phyloP scores from a whole-genome alignment of 805 yeast genomes.

The Cyberlindnera xishuangbannaensis region DNA sequence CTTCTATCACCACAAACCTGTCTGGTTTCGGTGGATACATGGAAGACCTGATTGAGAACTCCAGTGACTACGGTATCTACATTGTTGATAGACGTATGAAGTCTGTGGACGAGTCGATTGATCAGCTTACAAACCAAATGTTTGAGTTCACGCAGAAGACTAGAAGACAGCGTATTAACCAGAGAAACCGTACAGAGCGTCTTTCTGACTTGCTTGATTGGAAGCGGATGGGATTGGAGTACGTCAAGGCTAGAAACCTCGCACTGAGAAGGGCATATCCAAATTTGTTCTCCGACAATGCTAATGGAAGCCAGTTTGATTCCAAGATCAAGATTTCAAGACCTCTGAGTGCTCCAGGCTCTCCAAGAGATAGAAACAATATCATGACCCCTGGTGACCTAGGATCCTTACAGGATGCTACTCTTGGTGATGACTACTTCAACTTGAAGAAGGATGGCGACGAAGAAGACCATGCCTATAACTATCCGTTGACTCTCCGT shows the following conservation, averaged over 20 bases:
- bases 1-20: conserved; percentile 90
- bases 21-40: conserved; percentile 98
- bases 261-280: conserved; percentile 94
- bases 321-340: conserved; percentile 68
- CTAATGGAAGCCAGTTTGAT: conserved; percentile 29
- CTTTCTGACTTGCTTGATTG: conserved; percentile 90
- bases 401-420: conserved; percentile 93
- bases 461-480: conserved; percentile 35
- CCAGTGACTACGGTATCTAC: conserved; percentile 94
- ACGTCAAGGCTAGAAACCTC: conserved; percentile 88
- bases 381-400: conserved; percentile 97
- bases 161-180: conserved; percentile 95
- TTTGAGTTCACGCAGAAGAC: conserved; percentile 82
- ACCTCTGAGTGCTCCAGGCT: conserved; percentile 95
- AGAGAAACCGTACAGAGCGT: conserved; percentile 94
- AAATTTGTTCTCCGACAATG: conserved; percentile 50
- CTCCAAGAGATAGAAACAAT: conserved; percentile 73
- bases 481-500: conserved; percentile 43
- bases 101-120: conserved; percentile 87
- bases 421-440: conserved; percentile 74
- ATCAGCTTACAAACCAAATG: conserved; percentile 87
- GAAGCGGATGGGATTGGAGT: conserved; percentile 97
- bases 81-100: conserved; percentile 92
- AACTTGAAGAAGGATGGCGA: conserved; percentile 39
- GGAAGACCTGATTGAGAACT: conserved; percentile 94